Conservation (phyloP, 345 rosid genomes). For the Zanthoxylum bungeanum region DNA sequence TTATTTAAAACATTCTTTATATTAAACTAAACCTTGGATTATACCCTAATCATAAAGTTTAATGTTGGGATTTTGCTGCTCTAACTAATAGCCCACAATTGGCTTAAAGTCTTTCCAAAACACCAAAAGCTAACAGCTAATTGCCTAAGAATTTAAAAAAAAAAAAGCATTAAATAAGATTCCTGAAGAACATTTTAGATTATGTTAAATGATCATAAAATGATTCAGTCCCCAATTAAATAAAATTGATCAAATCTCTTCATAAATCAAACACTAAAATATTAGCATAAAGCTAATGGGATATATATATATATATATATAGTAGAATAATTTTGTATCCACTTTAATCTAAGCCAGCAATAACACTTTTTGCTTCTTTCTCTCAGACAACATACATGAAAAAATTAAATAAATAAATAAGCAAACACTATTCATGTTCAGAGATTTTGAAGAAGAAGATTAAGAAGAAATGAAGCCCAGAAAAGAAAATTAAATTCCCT, state of each 20-base stretch:
- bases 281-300: conserved; percentile 16
- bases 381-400: conserved; percentile 33
- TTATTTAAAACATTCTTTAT: conserved; percentile 4
- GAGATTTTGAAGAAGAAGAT: background rate
- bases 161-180: background rate
- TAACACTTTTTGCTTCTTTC: conserved; percentile 45
- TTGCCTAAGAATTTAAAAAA: conserved; percentile 7
- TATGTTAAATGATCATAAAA: conserved; percentile 13
- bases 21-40: background rate
- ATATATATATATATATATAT: no score
- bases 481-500: conserved; percentile 10
- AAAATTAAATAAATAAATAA: background rate
- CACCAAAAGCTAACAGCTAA: background rate
- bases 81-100: conserved; percentile 5
- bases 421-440: background rate
- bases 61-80: background rate
- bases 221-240: conserved; percentile 2
- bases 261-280: conserved; percentile 5
- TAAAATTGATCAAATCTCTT: conserved; percentile 10
- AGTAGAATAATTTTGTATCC: conserved; percentile 37
- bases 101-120: background rate
- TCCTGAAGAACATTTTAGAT: background rate
- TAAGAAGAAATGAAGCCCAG: background rate
- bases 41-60: background rate
- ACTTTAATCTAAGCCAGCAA: conserved; percentile 5